Base-by-base conservation (phyloP, 1,284 basidiomycete species). In the Peniophora sp. region DNA sequence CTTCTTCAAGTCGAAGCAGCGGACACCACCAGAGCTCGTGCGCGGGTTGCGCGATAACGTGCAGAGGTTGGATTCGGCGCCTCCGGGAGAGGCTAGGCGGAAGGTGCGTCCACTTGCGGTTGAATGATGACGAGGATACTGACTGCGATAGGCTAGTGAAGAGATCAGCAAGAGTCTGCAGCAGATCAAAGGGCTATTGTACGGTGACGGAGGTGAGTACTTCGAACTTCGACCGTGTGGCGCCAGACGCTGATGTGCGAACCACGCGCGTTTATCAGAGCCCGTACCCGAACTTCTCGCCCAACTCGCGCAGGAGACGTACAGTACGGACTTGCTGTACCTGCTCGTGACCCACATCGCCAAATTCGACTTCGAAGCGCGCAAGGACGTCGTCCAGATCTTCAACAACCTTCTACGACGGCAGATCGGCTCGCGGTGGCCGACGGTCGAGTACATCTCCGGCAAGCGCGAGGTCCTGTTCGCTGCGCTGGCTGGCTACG, bases 331-430 rank as follows among this genome's bases (percentile, higher is more conserved):
- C 64, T 75, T 98, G 20, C 76, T 99, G 10, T 79, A 87, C 55
- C 73, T 84, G 47, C 82, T 99, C 55, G 85, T 98, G 15, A 71
- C 81, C 46, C 83, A 91, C 65, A 88, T 98, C 58, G 80, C 78
- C 32, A 81, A 84, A 36, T 88, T 99, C 64, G 97, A 99, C 63
- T 99, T 99, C 63, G 97, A 99, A 71, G 84, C 91, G 27, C 79
- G 91, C 59, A 99, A 99, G 70, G 97, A 99, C 62, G 92, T 96
- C 24, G 91, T 95, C 0, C 92, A 95, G 68, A 96, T 99, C 61
- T 98, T 97, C 78, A 96, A 91, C 69, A 89, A 89, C 58, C 82
- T 99, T n/a, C 75, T 99, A 3, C 83, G 95, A 49, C 78, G 97
- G 46, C 94, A 97, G 68, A 97, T 99, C 58, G 97, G 97, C 24